Percentiles rank a stretch among this genome's conserved stretches.
phyloP scores from a whole-genome alignment of 169 alveolate genomes.

The Plasmodium malariae region DNA sequence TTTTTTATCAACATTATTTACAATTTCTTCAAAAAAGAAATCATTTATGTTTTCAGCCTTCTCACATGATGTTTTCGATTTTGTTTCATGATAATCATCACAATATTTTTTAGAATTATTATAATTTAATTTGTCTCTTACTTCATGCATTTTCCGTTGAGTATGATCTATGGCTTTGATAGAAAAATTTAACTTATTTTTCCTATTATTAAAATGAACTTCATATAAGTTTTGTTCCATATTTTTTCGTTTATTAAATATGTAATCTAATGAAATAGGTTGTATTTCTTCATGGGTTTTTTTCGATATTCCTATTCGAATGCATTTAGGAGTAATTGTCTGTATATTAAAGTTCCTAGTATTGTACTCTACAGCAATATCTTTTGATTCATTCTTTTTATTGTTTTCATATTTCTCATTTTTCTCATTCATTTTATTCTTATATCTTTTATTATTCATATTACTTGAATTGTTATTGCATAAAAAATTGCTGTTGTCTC shows the following conservation, averaged over 20 bases:
- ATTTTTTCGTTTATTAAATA: constrained; percentile 60
- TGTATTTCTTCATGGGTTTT: constrained; percentile 72
- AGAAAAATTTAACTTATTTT: constrained; percentile 10
- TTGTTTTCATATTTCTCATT: too few species aligned
- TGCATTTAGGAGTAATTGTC: constrained; percentile 65
- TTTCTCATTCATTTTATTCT: background rate
- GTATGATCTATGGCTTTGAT: constrained; percentile 53
- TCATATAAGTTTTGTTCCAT: constrained; percentile 45
- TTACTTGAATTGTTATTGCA: background rate
- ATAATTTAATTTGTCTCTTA: constrained; percentile 19
- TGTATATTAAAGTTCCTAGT: constrained; percentile 11
- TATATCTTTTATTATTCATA: background rate
- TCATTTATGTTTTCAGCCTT: constrained; percentile 27
- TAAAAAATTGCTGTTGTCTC: background rate
- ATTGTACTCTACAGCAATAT: background rate
- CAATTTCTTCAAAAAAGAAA: constrained; percentile 56
- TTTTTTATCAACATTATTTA: constrained; percentile 56
- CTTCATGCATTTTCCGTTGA: constrained; percentile 32
- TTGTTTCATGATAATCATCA: constrained; percentile 29
- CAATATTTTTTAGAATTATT: constrained; percentile 53
- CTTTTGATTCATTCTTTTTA: too few species aligned
- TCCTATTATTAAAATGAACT: constrained; percentile 40
- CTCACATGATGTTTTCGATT: constrained; percentile 10
- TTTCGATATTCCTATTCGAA: constrained; percentile 68
- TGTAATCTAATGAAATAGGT: constrained; percentile 74